These are phyloP conservation scores for Aspergillus conjunctus DNA, from an alignment of 495 filamentous ascomycete genomes.

Conservation along the genomic window DNA sequence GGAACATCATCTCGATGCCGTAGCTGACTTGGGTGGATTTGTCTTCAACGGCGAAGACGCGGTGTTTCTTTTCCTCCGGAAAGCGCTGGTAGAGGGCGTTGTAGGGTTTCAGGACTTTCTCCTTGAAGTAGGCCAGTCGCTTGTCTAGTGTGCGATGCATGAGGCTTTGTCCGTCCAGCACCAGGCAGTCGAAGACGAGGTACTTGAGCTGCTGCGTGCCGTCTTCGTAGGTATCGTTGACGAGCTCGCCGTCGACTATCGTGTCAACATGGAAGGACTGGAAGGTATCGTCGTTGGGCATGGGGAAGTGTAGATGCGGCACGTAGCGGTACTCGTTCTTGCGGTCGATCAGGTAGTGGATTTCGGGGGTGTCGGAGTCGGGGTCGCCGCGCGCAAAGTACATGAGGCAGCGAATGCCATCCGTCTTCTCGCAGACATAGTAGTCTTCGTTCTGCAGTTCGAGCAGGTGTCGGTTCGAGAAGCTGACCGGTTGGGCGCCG, in stretches of 20 bases:
- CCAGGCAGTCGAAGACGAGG: conserved; percentile 90
- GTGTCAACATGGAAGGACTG: conserved; percentile 75
- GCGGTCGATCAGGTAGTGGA: conserved; percentile 88
- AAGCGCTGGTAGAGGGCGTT: conserved; percentile 65
- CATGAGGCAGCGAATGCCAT: conserved; percentile 91
- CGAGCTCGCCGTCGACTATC: conserved; percentile 89
- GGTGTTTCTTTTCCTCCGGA: conserved; percentile 67
- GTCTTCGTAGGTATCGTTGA: conserved; percentile 68
- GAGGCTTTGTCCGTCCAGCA: conserved; percentile 72
- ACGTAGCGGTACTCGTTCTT: conserved; percentile 94
- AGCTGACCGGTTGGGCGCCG: conserved; percentile 93
- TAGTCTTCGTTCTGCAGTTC: conserved; percentile 83
- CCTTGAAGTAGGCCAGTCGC: conserved; percentile 81
- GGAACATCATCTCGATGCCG: conserved; percentile 88
- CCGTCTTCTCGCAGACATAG: conserved; percentile 97
- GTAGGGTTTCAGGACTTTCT: conserved; percentile 79
- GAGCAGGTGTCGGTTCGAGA: conserved; percentile 71
- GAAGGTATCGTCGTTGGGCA: conserved; percentile 57
- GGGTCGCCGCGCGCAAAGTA: conserved; percentile 68
- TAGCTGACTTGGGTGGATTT: conserved; percentile 89
- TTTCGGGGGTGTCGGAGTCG: conserved; percentile 53
- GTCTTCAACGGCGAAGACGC: conserved; percentile 78
- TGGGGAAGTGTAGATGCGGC: conserved; percentile 78
- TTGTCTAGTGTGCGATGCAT: conserved; percentile 84
- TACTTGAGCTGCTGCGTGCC: conserved; percentile 71